Evolutionary conservation across 2,329 filamentous ascomycete genomes (phyloP).

Genomic region (Trichoderma atrobrunneum): DNA sequence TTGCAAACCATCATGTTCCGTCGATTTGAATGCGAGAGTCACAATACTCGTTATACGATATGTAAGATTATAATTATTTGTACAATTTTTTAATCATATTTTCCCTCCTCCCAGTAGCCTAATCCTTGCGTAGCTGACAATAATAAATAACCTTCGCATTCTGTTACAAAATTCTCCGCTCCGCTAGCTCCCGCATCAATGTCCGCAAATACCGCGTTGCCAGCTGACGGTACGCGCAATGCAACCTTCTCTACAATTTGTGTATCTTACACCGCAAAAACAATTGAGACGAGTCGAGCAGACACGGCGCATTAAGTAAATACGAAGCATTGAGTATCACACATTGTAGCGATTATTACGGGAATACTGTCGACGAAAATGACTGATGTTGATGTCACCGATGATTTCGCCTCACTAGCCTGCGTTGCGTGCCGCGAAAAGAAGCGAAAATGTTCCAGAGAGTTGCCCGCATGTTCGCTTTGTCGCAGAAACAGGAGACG

Average conservation of each 20-base stretch:
- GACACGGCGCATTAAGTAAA: not conserved
- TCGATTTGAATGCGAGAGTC: no score
- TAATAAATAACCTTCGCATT: no score
- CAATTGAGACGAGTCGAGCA: not conserved
- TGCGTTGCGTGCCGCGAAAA: not conserved
- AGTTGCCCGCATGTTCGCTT: not conserved
- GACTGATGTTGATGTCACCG: not conserved
- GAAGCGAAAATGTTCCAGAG: not conserved
- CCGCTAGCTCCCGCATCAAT: not conserved
- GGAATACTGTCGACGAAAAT: not conserved
- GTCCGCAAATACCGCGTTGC: not conserved
- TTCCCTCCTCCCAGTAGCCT: no score
- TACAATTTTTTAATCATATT: no score
- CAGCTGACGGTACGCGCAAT: not conserved
- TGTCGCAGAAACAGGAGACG: not conserved
- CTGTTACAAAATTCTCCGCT: not conserved
- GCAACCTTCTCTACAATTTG: not conserved
- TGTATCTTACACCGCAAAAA: not conserved
- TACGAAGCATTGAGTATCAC: not conserved
- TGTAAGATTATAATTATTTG: no score
- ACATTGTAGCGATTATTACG: not conserved
- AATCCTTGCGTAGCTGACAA: no score
- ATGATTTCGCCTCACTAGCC: not conserved
- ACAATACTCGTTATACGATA: no score
- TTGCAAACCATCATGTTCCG: no score